Percentiles rank a stretch among this genome's conserved stretches.
Evolutionary conservation across 1,284 basidiomycete genomes (phyloP).

Genomic region (Singerocomus rubriflavus): DNA sequence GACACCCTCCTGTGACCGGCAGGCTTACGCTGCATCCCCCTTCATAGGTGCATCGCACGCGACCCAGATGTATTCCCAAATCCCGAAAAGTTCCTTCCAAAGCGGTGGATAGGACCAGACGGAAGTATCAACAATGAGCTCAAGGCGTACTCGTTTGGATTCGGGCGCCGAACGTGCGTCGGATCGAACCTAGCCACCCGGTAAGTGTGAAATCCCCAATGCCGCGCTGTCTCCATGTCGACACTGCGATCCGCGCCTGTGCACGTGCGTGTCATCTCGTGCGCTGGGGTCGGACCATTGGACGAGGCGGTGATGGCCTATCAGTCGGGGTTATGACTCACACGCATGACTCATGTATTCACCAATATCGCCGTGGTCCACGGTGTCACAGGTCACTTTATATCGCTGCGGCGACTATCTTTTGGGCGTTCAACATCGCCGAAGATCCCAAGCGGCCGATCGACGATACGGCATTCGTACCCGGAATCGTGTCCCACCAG

Average conservation of each 20-base stretch:
- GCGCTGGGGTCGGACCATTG: no score
- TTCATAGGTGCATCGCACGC: conserved; percentile 45
- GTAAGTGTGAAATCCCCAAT: conserved; percentile 8
- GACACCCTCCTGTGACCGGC: not conserved
- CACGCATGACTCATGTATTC: no score
- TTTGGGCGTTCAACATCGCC: conserved; percentile 58
- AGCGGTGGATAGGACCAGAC: conserved; percentile 52
- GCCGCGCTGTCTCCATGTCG: not conserved
- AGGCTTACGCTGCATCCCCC: no score
- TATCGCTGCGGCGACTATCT: conserved; percentile 53
- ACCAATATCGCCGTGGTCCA: not conserved
- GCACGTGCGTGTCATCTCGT: not conserved
- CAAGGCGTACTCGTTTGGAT: conserved; percentile 56
- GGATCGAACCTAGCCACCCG: conserved; percentile 53
- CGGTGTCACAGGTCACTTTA: conserved; percentile 46
- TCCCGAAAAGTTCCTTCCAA: conserved; percentile 56
- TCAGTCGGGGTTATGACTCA: not conserved
- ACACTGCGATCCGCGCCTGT: not conserved
- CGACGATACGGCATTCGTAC: conserved; percentile 54
- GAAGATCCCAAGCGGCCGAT: conserved; percentile 50
- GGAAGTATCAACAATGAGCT: conserved; percentile 49
- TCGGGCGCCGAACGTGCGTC: conserved; percentile 59
- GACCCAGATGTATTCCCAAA: conserved; percentile 59
- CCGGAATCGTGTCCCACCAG: conserved; percentile 56
- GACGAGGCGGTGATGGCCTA: no score